Evolutionary conservation across 2,329 filamentous ascomycete genomes (phyloP).

Genomic region (Apiospora marii): DNA sequence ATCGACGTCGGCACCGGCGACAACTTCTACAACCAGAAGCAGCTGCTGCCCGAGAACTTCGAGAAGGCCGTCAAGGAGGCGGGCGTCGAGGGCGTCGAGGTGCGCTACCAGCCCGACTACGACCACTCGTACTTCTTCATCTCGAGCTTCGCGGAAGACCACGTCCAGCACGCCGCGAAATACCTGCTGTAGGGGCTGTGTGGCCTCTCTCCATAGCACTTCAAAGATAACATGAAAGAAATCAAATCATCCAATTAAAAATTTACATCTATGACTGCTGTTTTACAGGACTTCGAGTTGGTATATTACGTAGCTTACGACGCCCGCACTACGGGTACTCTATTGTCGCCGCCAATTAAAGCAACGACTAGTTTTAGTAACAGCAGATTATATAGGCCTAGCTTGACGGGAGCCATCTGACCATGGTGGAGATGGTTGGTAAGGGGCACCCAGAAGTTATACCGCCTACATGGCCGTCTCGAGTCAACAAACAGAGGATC

Average conservation of each 20-base stretch:
- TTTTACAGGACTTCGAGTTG: background rate
- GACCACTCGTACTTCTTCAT: constrained; percentile 99
- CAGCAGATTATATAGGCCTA: background rate
- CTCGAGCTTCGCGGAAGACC: constrained; percentile 86
- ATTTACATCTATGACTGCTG: too few species aligned
- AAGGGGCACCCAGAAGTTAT: background rate
- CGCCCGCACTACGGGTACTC: background rate
- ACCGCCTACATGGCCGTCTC: background rate
- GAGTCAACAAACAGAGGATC: background rate
- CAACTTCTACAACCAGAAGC: constrained; percentile 94
- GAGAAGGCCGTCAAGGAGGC: constrained; percentile 78
- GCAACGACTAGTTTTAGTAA: background rate
- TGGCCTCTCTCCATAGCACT: background rate
- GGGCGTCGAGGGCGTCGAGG: constrained; percentile 74
- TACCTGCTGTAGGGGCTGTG: constrained; percentile 64
- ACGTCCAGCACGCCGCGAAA: constrained; percentile 91
- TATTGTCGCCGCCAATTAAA: background rate
- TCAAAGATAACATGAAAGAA: background rate
- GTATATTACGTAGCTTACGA: background rate
- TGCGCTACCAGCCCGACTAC: constrained; percentile 89
- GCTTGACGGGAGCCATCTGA: background rate
- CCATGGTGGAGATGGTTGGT: background rate
- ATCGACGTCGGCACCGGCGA: constrained; percentile 95
- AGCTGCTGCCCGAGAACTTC: constrained; percentile 94
- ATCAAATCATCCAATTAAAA: too few species aligned